These are phyloP conservation scores for Monosporascus sp. DNA, from an alignment of 2,329 filamentous ascomycete genomes.

Conservation along the genomic window DNA sequence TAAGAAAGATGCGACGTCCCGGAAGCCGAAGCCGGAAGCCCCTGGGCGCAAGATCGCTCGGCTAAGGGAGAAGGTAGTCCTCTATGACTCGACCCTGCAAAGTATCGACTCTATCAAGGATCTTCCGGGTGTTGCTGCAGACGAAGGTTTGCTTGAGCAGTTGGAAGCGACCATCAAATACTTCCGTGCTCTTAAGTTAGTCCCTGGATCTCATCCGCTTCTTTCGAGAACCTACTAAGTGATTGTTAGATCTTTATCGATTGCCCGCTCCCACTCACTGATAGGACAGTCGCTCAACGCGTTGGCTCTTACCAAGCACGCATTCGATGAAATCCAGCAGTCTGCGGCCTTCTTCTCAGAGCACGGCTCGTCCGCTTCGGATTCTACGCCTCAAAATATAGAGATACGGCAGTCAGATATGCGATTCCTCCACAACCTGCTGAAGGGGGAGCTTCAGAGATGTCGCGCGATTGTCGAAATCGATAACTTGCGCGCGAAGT, in stretches of 20 bases:
- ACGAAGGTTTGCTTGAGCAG: slow-evolving; percentile 68
- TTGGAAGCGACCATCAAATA: slow-evolving; percentile 76
- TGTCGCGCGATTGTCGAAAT: slow-evolving; percentile 84
- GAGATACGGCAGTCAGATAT: slow-evolving; percentile 57
- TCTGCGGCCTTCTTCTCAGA: slow-evolving; percentile 44
- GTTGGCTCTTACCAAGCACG: slow-evolving; percentile 76
- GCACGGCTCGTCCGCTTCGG: slow-evolving; percentile 25
- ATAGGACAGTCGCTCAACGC: slow-evolving; percentile 69
- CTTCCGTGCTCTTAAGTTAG: slow-evolving; percentile 82
- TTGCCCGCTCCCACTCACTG: slow-evolving; percentile 79
- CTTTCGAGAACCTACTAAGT: slow-evolving; percentile 5
- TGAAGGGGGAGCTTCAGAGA: slow-evolving; percentile 70
- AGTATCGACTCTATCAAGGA: slow-evolving; percentile 88
- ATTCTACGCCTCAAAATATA: slow-evolving; percentile 57
- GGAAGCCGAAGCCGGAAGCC: slow-evolving; percentile 45
- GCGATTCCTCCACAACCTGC: slow-evolving; percentile 52
- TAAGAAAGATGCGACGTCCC: slow-evolving; percentile 48
- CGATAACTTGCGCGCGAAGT: slow-evolving; percentile 53
- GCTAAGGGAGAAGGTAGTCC: slow-evolving; percentile 77
- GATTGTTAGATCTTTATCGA: slow-evolving; percentile 64
- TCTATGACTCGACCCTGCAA: slow-evolving; percentile 88
- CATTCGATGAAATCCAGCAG: slow-evolving; percentile 54
- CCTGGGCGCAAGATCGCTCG: slow-evolving; percentile 71
- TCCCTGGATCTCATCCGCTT: slow-evolving; percentile 2
- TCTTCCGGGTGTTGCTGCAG: slow-evolving; percentile 82